Base-by-base conservation (phyloP, 257 asterid genomes). In the Craterostigma plantagineum region DNA sequence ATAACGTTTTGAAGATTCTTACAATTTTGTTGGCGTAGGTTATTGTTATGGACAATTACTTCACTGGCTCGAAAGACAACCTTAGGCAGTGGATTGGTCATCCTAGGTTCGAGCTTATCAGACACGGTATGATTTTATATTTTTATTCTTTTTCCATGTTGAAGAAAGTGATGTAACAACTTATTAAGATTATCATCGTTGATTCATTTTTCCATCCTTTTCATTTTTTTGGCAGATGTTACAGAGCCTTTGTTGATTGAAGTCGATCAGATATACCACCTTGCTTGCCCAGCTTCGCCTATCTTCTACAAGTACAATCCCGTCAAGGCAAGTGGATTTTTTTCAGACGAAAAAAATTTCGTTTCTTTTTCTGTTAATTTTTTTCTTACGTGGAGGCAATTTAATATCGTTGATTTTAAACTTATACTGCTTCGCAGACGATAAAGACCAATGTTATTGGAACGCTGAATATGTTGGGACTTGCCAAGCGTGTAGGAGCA, bases 221-320 rank as follows among this genome's bases (percentile, higher is more conserved):
- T 34, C 58, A 2, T 23, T 23, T 23, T 23, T 23, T 23, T 23
- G 2, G 52, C 63, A 77, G 92, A 77, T 71, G 77, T 77, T 36
- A 77, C 81, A 0, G 81, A 77, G 55, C 47, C 92, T 3, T 55
- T 77, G 55, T 42, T 71, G 13, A 33, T 77, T 42, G 85, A 77
- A 63, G 92, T 77, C 62, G 99, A 90, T 62, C 82, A 60, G 63
- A 90, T 90, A 18, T 90, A 90, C 59, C 96, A 90, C 67, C 96
- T 90, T 62, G 99, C 99, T 54, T 90, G 99, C 54, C 99, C 99
- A 7, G 99, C 99, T 50, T 90, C 99, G 50, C 99, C 96, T 10
- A 90, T 90, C 58, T 90, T 90, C 64, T 90, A 90, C 75, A 84
- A 90, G 41, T 63, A 77, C 64, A 77, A 77, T 58, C 81, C 85